A percentile compares a stretch with the other conserved stretches of the same genome.
These are phyloP conservation scores for Suillus clintonianus DNA, from an alignment of 768 basidiomycete species.

Conservation along the genomic window DNA sequence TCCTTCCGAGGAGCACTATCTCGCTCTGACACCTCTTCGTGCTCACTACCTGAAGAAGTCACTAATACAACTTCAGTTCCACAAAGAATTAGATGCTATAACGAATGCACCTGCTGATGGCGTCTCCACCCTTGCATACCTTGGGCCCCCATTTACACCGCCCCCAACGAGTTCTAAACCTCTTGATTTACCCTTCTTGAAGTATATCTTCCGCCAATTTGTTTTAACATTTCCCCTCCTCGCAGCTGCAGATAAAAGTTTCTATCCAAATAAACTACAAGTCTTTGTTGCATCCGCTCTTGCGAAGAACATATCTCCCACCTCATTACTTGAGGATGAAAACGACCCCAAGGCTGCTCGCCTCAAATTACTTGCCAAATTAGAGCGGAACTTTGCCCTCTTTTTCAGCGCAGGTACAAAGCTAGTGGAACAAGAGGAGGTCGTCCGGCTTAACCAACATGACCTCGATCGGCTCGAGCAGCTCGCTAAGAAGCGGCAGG, in stretches of 20 bases:
- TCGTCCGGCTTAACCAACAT: conserved; percentile 83
- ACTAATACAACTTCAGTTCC: conserved; percentile 84
- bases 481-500: conserved; percentile 64
- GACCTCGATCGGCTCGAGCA: conserved; percentile 81
- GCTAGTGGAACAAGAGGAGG: conserved; percentile 81
- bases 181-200: conserved; percentile 83
- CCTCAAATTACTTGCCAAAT: conserved; percentile 68
- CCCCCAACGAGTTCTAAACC: conserved; percentile 57
- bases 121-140: conserved; percentile 75
- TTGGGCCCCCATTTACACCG: conserved; percentile 85
- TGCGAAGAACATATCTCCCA: conserved; percentile 71
- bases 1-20: neutral
- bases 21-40: conserved; percentile 76
- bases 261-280: conserved; percentile 94
- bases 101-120: conserved; percentile 45
- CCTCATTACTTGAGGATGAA: conserved; percentile 57
- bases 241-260: conserved; percentile 81
- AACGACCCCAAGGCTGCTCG: conserved; percentile 56
- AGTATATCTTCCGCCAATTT: conserved; percentile 90
- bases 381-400: conserved; percentile 83
- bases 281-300: conserved; percentile 87
- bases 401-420: conserved; percentile 84
- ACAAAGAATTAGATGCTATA: conserved; percentile 72
- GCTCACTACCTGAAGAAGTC: conserved; percentile 99
- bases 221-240: conserved; percentile 96